A percentile compares a stretch with the other conserved stretches of the same genome.
Conservation (phyloP, 768 basidiomycete species). For the Coprinopsis strossmayeri region DNA sequence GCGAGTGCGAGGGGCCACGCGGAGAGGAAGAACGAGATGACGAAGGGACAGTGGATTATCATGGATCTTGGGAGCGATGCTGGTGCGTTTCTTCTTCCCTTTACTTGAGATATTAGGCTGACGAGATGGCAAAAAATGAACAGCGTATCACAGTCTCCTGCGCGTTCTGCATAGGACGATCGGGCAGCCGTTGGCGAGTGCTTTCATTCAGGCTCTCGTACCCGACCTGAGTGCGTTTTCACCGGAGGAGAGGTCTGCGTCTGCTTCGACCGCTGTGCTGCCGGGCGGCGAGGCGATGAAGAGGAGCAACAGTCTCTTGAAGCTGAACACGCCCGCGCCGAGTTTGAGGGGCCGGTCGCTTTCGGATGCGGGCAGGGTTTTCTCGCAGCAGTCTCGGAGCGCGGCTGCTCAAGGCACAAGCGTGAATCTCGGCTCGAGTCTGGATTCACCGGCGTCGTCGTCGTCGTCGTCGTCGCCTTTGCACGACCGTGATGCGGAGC, state of each 20-base stretch:
- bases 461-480: too few species aligned
- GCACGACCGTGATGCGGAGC: too few species aligned
- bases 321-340: background rate
- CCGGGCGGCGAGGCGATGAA: background rate
- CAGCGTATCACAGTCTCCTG: constrained; percentile 44
- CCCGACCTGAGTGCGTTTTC: constrained; percentile 1
- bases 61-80: constrained; percentile 44
- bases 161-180: constrained; percentile 46
- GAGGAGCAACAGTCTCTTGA: background rate
- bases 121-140: constrained; percentile 1
- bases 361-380: background rate
- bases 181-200: constrained; percentile 27
- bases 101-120: background rate
- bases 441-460: too few species aligned
- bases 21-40: constrained; percentile 12
- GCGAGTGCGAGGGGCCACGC: too few species aligned
- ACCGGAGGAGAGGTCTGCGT: background rate
- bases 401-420: background rate
- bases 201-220: constrained; percentile 27
- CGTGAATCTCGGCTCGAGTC: too few species aligned
- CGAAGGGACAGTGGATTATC: constrained; percentile 40
- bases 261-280: background rate
- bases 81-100: constrained; percentile 21
- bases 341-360: background rate
- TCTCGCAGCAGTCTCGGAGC: background rate